Evolutionary conservation across 176 grass and related monocot genomes (phyloP).

Genomic region (Cymbopogon citratus): DNA sequence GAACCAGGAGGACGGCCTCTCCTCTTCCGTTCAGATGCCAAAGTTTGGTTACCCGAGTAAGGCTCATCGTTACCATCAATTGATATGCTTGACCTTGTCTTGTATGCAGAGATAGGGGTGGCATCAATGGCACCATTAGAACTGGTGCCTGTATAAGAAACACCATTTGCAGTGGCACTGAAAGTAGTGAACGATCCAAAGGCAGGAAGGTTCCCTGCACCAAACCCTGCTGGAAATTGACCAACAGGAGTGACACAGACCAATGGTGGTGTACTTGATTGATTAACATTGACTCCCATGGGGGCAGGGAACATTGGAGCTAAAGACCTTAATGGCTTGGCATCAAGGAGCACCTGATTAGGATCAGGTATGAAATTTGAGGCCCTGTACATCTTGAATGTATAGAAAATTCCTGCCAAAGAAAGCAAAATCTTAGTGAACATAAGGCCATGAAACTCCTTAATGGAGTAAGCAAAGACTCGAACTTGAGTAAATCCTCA

Average conservation of each 20-base stretch:
- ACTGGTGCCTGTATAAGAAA: constrained; percentile 23
- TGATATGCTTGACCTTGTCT: constrained; percentile 15
- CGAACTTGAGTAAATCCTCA: background rate
- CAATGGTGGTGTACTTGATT: constrained; percentile 64
- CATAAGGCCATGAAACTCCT: background rate
- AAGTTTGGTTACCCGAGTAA: constrained; percentile 20
- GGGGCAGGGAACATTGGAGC: constrained; percentile 89
- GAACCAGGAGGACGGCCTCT: constrained; percentile 32
- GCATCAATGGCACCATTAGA: constrained; percentile 58
- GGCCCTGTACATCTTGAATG: constrained; percentile 42
- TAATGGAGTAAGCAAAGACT: background rate
- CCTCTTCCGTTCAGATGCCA: constrained; percentile 20
- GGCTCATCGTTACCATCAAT: constrained; percentile 40
- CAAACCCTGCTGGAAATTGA: constrained; percentile 39
- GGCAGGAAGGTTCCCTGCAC: constrained; percentile 30
- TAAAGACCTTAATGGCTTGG: constrained; percentile 74
- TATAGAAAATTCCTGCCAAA: constrained; percentile 16
- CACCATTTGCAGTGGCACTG: constrained; percentile 28
- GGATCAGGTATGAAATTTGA: constrained; percentile 36
- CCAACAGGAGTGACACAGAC: constrained; percentile 65
- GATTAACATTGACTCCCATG: constrained; percentile 65
- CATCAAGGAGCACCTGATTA: constrained; percentile 71
- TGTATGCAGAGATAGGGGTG: constrained; percentile 74
- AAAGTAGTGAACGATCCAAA: constrained; percentile 26
- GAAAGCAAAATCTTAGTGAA: constrained; percentile 11